Base-by-base conservation (phyloP, 2,329 filamentous ascomycete species). In the Daldinia eschscholtzii region DNA sequence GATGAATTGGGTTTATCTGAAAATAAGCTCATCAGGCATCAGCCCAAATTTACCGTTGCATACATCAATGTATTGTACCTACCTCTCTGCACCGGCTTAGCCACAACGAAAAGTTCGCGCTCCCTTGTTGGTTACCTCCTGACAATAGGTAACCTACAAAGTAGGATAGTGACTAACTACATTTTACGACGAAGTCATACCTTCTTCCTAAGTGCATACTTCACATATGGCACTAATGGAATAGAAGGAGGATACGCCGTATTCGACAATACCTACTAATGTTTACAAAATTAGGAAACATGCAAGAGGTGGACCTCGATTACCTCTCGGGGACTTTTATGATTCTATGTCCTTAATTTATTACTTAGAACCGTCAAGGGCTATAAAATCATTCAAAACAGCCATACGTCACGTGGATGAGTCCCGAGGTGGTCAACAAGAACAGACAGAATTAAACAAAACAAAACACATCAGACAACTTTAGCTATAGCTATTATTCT, bases 51-150 rank as follows among this genome's bases (percentile, higher is more conserved):
- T 46, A 20, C 42, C 20, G 20, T 23, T 23, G 2, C 20, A 23
- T 23, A 23, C 20, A 23, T 23, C 20, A 23, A 2, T 23, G 20
- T 23, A 23, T 23, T 23, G 20, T 23, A 23, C 20, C 20, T 23
- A 23, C 20, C 20, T 23, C 20, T 7, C 44, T 26, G 57, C 42
- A 59, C 57, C n/a, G 57, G 35, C 46, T 60, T 41, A 30, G n/a
- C 26, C 33, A 50, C 46, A 41, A 42, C 20, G 5, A 37, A 28
- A 18, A 23, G 23, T 50, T 50, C 26, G 12, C 44, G 20, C 44
- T 26, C 15, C 52, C 35, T 62, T 23, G 50, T 67, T 44, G 65
- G 65, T 48, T 64, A 39, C 65, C 65, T 68, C 65, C 39, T 42
- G 23, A 55, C 18, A 39, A 6, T 18, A 39, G 10, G 33, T 46